Percentiles rank a stretch among this genome's conserved stretches.
Conservation (phyloP, 148 eudicot genomes). For the Vaccinium macrocarpon region DNA sequence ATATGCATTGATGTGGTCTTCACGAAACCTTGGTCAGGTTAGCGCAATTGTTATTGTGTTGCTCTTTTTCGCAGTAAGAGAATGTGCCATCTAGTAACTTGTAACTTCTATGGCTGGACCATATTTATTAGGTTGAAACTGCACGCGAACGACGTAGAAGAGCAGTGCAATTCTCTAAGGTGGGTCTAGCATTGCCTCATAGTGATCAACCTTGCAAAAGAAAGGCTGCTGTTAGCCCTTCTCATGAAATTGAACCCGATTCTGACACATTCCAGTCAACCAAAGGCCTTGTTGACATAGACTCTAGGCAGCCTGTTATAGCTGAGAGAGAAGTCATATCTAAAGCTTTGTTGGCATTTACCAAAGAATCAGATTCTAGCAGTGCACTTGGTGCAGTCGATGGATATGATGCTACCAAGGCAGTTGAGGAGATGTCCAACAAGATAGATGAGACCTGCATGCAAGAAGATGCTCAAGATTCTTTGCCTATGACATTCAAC, state of each 20-base stretch:
- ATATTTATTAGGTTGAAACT: conserved; percentile 52
- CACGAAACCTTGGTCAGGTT: conserved; percentile 84
- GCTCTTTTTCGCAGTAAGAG: not conserved
- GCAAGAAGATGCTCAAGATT: conserved; percentile 20
- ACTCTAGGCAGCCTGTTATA: conserved; percentile 15
- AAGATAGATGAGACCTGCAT: conserved; percentile 21
- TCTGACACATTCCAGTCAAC: conserved; percentile 12
- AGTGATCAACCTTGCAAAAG: conserved; percentile 23
- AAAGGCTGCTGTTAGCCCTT: conserved; percentile 26
- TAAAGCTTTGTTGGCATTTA: conserved; percentile 19
- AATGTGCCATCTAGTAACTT: not conserved
- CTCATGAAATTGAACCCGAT: conserved; percentile 28
- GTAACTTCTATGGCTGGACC: not conserved
- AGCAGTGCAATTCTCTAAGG: conserved; percentile 59
- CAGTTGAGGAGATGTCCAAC: conserved; percentile 21
- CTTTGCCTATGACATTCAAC: conserved; percentile 13
- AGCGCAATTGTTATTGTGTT: conserved; percentile 10
- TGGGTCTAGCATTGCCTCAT: conserved; percentile 50
- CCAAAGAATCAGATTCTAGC: conserved; percentile 23
- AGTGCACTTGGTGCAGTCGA: conserved; percentile 14
- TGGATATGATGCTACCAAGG: conserved; percentile 18
- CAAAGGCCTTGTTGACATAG: conserved; percentile 11
- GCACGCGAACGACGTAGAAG: conserved; percentile 66
- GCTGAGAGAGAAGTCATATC: conserved; percentile 10
- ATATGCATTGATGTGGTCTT: conserved; percentile 63